Conservation (phyloP, 2,329 filamentous ascomycete species). For the Colletotrichum tabaci region DNA sequence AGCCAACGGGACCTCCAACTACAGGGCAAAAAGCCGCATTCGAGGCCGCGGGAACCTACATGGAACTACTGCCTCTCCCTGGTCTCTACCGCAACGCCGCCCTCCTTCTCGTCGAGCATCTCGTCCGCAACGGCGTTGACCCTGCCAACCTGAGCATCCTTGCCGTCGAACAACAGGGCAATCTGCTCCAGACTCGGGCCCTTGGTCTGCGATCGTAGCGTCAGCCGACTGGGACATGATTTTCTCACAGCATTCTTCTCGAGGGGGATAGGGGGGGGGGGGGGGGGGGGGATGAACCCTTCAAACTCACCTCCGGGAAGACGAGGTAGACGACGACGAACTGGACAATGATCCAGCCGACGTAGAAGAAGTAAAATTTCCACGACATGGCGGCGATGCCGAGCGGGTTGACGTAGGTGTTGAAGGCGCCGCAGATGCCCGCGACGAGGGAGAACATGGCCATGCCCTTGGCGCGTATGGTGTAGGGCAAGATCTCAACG, state of each 20-base stretch:
- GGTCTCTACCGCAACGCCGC: conserved; percentile 12
- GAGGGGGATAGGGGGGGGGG: neutral
- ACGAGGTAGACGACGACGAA: conserved; percentile 56
- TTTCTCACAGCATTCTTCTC: fast-evolving
- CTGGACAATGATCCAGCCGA: conserved; percentile 51
- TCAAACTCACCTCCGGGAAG: conserved; percentile 42
- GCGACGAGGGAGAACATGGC: conserved; percentile 45
- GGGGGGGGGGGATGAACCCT: no score
- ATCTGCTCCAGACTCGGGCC: conserved; percentile 44
- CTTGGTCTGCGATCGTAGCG: conserved; percentile 38
- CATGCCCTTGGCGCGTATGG: conserved; percentile 66
- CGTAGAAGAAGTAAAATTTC: conserved; percentile 72
- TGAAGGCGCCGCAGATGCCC: conserved; percentile 45
- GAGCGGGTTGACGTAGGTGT: conserved; percentile 64
- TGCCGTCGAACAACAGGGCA: conserved; percentile 42
- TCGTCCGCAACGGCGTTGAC: conserved; percentile 31
- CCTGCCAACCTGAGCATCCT: conserved; percentile 28
- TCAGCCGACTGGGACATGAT: neutral
- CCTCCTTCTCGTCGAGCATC: conserved; percentile 34
- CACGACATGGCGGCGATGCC: conserved; percentile 65
- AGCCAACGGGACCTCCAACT: neutral
- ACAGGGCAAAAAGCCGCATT: neutral
- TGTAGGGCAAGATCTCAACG: conserved; percentile 68
- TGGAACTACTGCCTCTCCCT: conserved; percentile 11
- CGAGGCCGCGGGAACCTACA: neutral